Evolutionary conservation across 1,139 yeast species (phyloP), one percentile per base, ranked within the genome.

Genomic region (Scheffersomyces lignicola): DNA sequence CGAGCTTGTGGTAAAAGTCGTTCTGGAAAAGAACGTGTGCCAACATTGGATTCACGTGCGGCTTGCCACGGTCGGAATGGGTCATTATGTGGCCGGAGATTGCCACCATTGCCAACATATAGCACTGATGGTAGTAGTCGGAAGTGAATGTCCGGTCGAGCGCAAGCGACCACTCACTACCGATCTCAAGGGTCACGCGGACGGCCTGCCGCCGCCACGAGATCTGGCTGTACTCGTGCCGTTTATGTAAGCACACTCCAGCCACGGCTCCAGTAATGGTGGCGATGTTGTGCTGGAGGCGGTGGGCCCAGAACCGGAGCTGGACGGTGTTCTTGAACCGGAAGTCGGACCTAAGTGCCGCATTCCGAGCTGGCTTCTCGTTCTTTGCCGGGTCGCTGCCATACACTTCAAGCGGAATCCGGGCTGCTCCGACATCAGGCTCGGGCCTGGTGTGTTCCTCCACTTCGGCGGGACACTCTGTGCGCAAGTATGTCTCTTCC

Each of bases 271-370:
- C 55, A 31, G 73, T 63, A 4, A 70, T 44, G 31, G 63, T 62
- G 5, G 75, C 58, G 3, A 76, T 57, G 46, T 76, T 69, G 4
- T 76, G 69, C 41, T 76, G 83, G 20, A 78, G 56, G 31, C 75
- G 69, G 37, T 73, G 69, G 31, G 68, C 57, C 28, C 80, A 62
- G 39, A 67, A 66, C 37, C 88, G 68, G 14, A 80, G 52, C 43
- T 80, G 80, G 2, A 76, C 56, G 0, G 83, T 60, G 46, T 83
- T 84, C 46, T 83, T 83, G 57, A 66, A 78, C 41, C 75, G 73
- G 1, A 83, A 75, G 30, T 73, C 18, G 12, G n/a, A 26, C 11
- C 11, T 6, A 5, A 26, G n/a, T 16, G 16, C 11, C 23, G 69
- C 71, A 36, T 53, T 58, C 35, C 60, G 60, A 16, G 54, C 48